Evolutionary conservation across 805 yeast species (phyloP).

Genomic region (Suhomyces tanzawaensis): DNA sequence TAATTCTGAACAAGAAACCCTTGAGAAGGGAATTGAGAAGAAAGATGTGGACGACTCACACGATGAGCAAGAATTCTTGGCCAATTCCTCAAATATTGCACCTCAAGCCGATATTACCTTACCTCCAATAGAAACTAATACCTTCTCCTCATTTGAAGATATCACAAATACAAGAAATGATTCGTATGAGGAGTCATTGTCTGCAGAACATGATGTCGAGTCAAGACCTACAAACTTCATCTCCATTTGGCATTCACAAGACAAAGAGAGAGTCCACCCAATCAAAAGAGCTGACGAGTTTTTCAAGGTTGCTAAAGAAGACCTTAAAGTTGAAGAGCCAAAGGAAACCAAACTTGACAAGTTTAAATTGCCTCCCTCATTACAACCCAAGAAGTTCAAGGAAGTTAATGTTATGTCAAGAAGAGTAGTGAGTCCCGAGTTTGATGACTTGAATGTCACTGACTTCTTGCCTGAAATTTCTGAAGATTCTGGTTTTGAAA

Average conservation of each 20-base stretch:
- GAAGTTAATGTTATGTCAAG: constrained; percentile 44
- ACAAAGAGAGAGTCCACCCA: constrained; percentile 15
- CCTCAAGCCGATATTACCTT: constrained; percentile 33
- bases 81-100: constrained; percentile 43
- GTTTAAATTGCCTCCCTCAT: constrained; percentile 24
- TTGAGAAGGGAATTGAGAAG: neutral
- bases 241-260: constrained; percentile 44
- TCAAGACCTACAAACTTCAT: constrained; percentile 27
- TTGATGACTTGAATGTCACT: constrained; percentile 40
- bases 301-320: constrained; percentile 8
- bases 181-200: constrained; percentile 38
- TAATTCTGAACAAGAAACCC: constrained; percentile 16
- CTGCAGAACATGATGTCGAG: constrained; percentile 41
- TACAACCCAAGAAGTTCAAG: constrained; percentile 32
- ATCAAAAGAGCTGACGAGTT: constrained; percentile 11
- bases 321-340: constrained; percentile 4
- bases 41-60: neutral
- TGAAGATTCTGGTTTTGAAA: constrained; percentile 48
- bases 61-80: constrained; percentile 24
- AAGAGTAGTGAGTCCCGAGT: constrained; percentile 41
- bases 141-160: constrained; percentile 41
- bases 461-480: constrained; percentile 47
- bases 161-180: constrained; percentile 27
- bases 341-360: constrained; percentile 3
- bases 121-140: constrained; percentile 43